A percentile compares a stretch with the other conserved stretches of the same genome.
phyloP scores from a whole-genome alignment of 345 rosid genomes.

The Hibiscus tridactylites region DNA sequence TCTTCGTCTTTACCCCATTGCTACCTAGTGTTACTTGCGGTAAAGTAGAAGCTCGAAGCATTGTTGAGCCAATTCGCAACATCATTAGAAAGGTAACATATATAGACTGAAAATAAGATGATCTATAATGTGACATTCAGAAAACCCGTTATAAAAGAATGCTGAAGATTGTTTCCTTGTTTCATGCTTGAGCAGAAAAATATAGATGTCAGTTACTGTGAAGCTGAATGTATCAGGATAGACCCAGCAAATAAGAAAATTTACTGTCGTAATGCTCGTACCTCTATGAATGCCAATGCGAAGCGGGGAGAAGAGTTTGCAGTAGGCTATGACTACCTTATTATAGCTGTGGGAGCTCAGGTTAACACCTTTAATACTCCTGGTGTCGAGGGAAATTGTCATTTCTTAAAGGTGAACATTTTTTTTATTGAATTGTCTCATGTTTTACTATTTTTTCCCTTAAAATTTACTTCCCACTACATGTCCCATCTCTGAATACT shows the following conservation, averaged over 20 bases:
- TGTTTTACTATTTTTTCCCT: no score
- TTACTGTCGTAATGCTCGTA: constrained; percentile 38
- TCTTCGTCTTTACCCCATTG: constrained; percentile 98
- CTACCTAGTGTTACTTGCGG: constrained; percentile 93
- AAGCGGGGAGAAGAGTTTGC: constrained; percentile 63
- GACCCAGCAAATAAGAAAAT: constrained; percentile 75
- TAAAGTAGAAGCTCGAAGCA: constrained; percentile 94
- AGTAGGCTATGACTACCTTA: constrained; percentile 85
- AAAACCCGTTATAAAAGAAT: no score
- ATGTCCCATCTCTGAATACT: no score
- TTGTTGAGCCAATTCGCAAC: constrained; percentile 90
- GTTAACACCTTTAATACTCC: constrained; percentile 94
- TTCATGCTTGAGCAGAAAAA: constrained; percentile 37
- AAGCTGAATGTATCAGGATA: constrained; percentile 88
- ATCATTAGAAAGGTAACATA: constrained; percentile 58
- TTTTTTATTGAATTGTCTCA: no score
- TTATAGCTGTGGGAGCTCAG: constrained; percentile 91
- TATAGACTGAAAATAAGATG: neutral
- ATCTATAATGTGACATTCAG: neutral
- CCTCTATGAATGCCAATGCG: constrained; percentile 28
- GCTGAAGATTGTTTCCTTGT: neutral
- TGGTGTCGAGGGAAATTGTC: constrained; percentile 84
- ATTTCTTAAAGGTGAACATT: constrained; percentile 53
- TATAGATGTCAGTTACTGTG: constrained; percentile 49
- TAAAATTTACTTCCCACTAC: no score